Evolutionary conservation across 2,329 filamentous ascomycete genomes (phyloP), one percentile per base, ranked within the genome.

Genomic region (Sclerotinia subarctica): DNA sequence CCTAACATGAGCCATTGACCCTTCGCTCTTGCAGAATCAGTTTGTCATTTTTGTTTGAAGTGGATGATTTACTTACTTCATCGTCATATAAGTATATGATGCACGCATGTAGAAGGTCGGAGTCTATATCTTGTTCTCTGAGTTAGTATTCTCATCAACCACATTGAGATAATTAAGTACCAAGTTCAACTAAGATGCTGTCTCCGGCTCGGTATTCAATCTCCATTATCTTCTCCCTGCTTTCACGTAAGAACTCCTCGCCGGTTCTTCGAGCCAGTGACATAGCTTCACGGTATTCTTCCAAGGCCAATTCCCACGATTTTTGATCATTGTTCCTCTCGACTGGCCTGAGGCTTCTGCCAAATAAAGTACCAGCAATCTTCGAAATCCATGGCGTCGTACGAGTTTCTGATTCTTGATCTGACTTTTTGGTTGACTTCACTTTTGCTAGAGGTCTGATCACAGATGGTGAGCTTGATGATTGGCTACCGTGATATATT

Each of bases 1-100:
- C 7, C 64, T 67, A 2, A 73, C 3, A 49, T 75, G 73, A 11
- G 63, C 70, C 29, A 62, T 60, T 13, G 52, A 29, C 24, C 60
- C 21, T 13, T 44, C 54, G 46, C 47, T 8, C 51, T 65, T 56
- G 5, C 17, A 38, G 4, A 64, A 29, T 53, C 21, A 52, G 60
- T 17, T 29, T 6, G 0, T 26, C 15, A 24, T 24, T 8, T 5
- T 5, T 24, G 29, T 64, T 6, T 2, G 4, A 53, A 19, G 13
- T 6, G 42, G 21, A 53, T 1, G 15, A 10, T 3, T 7, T n/a
- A 29, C 47, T 53, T 44, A 64, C 60, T 64, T 11, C 2, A 1
- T 62, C 21, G 8, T 62, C 21, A 4, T 49, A 62, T 35, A 19
- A 35, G 29, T 51, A 49, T 21, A 38, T 29, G 11, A 51, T 62